Conservation (phyloP, 2,329 filamentous ascomycete species). For the Plenodomus tracheiphilus region DNA sequence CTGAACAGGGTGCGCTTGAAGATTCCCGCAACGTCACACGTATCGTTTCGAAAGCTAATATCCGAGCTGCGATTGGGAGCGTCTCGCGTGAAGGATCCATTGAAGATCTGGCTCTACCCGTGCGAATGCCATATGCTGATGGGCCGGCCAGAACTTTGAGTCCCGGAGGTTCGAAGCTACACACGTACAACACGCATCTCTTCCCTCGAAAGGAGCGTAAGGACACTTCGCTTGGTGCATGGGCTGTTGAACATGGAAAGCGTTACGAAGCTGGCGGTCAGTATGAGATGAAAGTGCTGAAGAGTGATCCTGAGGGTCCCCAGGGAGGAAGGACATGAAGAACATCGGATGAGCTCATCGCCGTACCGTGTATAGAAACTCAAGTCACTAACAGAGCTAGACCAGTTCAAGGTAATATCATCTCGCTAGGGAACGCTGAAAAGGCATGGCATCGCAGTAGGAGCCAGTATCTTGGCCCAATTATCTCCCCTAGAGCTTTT, state of each 20-base stretch:
- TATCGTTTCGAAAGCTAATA: slow-evolving; percentile 40
- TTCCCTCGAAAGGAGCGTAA: slow-evolving; percentile 31
- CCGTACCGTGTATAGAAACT: no score
- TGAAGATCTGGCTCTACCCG: slow-evolving; percentile 15
- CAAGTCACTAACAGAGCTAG: no score
- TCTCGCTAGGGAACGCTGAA: no score
- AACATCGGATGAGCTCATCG: no score
- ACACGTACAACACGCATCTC: slow-evolving; percentile 35
- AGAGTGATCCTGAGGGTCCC: not conserved
- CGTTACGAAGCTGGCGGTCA: not conserved
- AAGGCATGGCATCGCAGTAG: no score
- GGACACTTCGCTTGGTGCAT: slow-evolving; percentile 13
- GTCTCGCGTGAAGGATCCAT: slow-evolving; percentile 21
- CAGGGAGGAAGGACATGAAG: no score
- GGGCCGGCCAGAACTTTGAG: not conserved
- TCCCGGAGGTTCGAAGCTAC: slow-evolving; percentile 7
- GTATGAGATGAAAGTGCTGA: slow-evolving; percentile 10
- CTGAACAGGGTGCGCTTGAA: slow-evolving; percentile 4
- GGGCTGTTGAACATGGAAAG: slow-evolving; percentile 5
- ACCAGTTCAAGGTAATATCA: no score
- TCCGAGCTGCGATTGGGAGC: slow-evolving; percentile 28
- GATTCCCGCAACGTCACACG: slow-evolving; percentile 16
- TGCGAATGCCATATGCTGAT: slow-evolving; percentile 1
- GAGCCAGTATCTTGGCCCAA: no score
- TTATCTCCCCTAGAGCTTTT: no score